Base-by-base conservation (phyloP, 345 rosid species). In the Brassica carinata region DNA sequence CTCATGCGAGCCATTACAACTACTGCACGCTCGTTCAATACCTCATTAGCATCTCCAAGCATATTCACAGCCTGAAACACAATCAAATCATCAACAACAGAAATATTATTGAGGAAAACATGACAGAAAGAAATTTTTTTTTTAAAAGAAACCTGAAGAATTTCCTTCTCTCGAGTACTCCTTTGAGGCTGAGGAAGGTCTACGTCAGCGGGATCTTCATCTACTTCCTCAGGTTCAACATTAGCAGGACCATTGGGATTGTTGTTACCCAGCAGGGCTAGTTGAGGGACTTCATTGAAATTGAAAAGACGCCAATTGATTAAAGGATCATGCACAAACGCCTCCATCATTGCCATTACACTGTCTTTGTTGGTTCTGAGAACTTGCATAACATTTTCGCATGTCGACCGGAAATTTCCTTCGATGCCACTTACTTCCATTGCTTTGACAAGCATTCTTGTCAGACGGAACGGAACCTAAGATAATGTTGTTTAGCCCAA, bases 341-440 rank as follows among this genome's bases (percentile, higher is more conserved):
- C 99, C 94, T 95, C 99, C 99, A 95, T 95, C 99, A 95, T 95
- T 71, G 98, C 98, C 99, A 90, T 93, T 61, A 93, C 98, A 75
- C 99, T 90, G 68, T 96, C 97, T 84, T 82, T 90, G 76, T 96
- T 90, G 51, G 97, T 82, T 62, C 98, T 90, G 48, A 96, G 94
- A 77, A 92, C 99, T 87, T 90, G 96, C 97, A 90, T 92, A 77
- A 93, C 99, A 76, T 93, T 92, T 89, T 96, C 99, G 40, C 99
- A 93, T 1, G 98, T 96, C 55, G 89, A 88, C 9, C 94, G 93
- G 81, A 96, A 96, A 70, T 92, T 96, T 64, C 99, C 98, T 84
- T 96, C 99, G 18, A 96, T 88, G 71, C 99, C 98, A 82, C 99
- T 90, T 59, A 96, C 97, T 85, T 95, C 99, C 99, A 95, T 95